These are phyloP conservation scores for Schoenoplectus triqueter DNA, from an alignment of 202 grass and related monocot species.

Conservation along the genomic window DNA sequence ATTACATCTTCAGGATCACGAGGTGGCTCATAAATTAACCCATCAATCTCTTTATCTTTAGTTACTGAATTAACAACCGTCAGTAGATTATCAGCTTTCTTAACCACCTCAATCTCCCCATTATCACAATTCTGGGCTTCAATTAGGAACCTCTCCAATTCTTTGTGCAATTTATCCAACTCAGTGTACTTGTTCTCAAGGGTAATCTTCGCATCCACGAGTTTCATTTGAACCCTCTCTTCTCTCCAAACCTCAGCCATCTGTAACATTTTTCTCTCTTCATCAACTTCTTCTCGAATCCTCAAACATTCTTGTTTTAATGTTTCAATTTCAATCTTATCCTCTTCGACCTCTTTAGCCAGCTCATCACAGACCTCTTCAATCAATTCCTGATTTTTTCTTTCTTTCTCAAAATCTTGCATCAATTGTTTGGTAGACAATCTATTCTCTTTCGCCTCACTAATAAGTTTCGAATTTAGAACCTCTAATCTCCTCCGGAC, in stretches of 20 bases:
- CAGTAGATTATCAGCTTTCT: conserved; percentile 70
- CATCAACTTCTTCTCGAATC: conserved; percentile 80
- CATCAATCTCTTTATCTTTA: conserved; percentile 50
- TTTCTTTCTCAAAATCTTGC: conserved; percentile 88
- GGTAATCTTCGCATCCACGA: conserved; percentile 89
- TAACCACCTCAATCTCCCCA: conserved; percentile 45
- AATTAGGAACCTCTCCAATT: conserved; percentile 62
- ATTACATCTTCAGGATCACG: conserved; percentile 74
- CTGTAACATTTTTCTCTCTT: conserved; percentile 94
- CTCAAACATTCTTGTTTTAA: conserved; percentile 73
- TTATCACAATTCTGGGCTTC: conserved; percentile 45
- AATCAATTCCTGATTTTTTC: conserved; percentile 69
- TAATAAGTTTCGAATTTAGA: conserved; percentile 75
- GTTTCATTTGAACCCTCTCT: conserved; percentile 98
- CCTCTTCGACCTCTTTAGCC: conserved; percentile 90
- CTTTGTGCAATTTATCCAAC: conserved; percentile 62
- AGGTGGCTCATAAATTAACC: conserved; percentile 78
- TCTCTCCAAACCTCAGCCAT: conserved; percentile 99
- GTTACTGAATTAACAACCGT: conserved; percentile 57
- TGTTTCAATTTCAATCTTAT: conserved; percentile 83
- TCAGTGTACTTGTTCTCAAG: conserved; percentile 81
- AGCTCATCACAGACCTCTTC: conserved; percentile 98
- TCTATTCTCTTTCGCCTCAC: conserved; percentile 77
- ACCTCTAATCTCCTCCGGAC: conserved; percentile 66
- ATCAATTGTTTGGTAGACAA: conserved; percentile 70